Evolutionary conservation across 2,329 filamentous ascomycete species (phyloP), one percentile per base, ranked within the genome.

Genomic region (Pseudogymnoascus sp.): DNA sequence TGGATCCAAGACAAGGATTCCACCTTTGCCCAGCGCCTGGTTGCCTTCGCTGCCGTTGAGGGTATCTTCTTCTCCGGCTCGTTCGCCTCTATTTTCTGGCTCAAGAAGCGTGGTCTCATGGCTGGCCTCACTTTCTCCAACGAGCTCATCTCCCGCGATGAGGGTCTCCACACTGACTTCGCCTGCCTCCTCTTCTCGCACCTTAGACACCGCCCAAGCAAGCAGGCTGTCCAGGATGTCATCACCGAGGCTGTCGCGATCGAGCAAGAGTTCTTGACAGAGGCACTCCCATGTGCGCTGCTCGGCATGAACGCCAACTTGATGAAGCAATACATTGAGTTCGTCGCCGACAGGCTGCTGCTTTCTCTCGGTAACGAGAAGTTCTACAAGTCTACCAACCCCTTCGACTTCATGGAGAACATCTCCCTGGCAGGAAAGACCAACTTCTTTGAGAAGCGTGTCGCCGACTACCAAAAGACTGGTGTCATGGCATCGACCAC

Each of bases 401-500:
- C 94, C 74, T 99, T 99, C 75, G 94, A 99, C 83, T 99, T 99
- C 78, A 99, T 99, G 94, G 94, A 99, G 84, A 97, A 96, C 79
- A 99, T 99, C 77, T 97, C 94, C 21, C 84, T 99, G 9, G 90
- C 92, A 60, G 94, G 94, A 78, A 99, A 99, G 89, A 99, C 94
- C 75, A 99, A 99, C 86, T 99, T 99, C 85, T 99, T 99, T 76
- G 94, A 99, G 88, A 99, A 99, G 89, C 91, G 94, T 70, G 94
- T 99, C 62, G 94, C 88, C 75, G 94, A 99, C 73, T 99, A 99
- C 85, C 94, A 99, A 80, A 99, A 99, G 84, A 92, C 94, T 37
- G 94, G 94, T 81, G 93, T 99, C 76, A 96, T 99, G 91, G 88
- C 88, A 72, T 92, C 89, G 79, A 89, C 87, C 70, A 92, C 92